Evolutionary conservation across 805 yeast species (phyloP).

Genomic region (Saturnispora diversa): DNA sequence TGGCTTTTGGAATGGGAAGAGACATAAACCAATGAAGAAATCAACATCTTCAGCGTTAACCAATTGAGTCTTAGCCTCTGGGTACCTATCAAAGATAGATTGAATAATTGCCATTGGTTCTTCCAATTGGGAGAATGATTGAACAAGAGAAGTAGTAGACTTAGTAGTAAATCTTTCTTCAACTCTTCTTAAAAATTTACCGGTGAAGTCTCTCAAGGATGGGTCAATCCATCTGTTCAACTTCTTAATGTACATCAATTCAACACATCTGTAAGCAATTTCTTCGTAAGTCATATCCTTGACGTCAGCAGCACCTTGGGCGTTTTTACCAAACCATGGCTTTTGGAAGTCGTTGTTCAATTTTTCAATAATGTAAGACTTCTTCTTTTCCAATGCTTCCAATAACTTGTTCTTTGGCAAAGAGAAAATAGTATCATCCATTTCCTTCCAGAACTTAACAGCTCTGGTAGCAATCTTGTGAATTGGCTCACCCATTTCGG

Average conservation of each 20-base stretch:
- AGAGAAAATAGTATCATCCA: slow-evolving; percentile 87
- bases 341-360: slow-evolving; percentile 94
- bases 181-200: slow-evolving; percentile 81
- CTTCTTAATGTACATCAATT: slow-evolving; percentile 75
- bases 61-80: slow-evolving; percentile 70
- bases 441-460: slow-evolving; percentile 93
- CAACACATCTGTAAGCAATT: slow-evolving; percentile 80
- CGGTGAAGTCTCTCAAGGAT: slow-evolving; percentile 78
- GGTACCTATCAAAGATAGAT: slow-evolving; percentile 57
- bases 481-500: slow-evolving; percentile 99
- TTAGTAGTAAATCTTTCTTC: slow-evolving; percentile 85
- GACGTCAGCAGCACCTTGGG: slow-evolving; percentile 75
- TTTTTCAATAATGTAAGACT: slow-evolving; percentile 72
- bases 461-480: slow-evolving; percentile 98
- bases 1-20: slow-evolving; percentile 86
- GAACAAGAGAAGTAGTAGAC: slow-evolving; percentile 59
- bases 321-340: slow-evolving; percentile 89
- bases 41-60: slow-evolving; percentile 94
- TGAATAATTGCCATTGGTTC: slow-evolving; percentile 56
- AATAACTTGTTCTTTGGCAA: slow-evolving; percentile 83
- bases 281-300: slow-evolving; percentile 94
- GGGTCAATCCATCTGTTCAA: slow-evolving; percentile 82
- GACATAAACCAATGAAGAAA: slow-evolving; percentile 75
- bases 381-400: slow-evolving; percentile 75
- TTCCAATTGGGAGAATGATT: slow-evolving; percentile 60